Base-by-base conservation (phyloP, 306 rosid species). In the Dalbergia cultrata region DNA sequence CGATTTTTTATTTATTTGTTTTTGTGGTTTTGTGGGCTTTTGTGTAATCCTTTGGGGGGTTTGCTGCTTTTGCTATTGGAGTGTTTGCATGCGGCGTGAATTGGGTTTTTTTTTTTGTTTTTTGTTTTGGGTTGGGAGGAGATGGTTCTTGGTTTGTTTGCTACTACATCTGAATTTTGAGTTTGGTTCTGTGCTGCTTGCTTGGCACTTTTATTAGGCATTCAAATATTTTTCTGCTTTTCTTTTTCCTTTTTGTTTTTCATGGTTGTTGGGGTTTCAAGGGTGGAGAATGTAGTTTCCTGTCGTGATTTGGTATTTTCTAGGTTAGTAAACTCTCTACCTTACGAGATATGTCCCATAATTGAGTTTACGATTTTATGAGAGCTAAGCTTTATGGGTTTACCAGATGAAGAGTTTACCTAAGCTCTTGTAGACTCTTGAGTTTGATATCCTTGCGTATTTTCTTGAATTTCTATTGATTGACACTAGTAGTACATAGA, bases 91-190 rank as follows among this genome's bases (percentile, higher is more conserved):
- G 68, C 62, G 12, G 53, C 74, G 18, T 47, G 64, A 73, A 21
- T 71, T 81, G 54, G 70, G 35, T 26, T 72, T 77, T 77, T 72
- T 50, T n/a, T n/a, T n/a, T n/a, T n/a, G n/a, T n/a, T n/a, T n/a
- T n/a, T n/a, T n/a, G n/a, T n/a, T n/a, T 26, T 26, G 65, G 74
- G 43, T 17, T 35, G 39, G 22, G 41, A 13, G 69, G 63, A 63
- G 65, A 62, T 62, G 16, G 13, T 34, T 67, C 60, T 53, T 70
- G 34, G 17, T 34, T 67, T 67, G 7, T 67, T 73, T 0, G 35
- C 54, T 69, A 6, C 12, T 75, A 45, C 18, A 53, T 44, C 11
- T 62, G 31, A 77, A 44, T 37, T 56, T 64, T 54, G 39, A 9
- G 43, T 66, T 70, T 18, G 41, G 37, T 18, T 59, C 4, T 11